Base-by-base conservation (phyloP, 2,329 filamentous ascomycete species). In the Diaporthe humulicola region DNA sequence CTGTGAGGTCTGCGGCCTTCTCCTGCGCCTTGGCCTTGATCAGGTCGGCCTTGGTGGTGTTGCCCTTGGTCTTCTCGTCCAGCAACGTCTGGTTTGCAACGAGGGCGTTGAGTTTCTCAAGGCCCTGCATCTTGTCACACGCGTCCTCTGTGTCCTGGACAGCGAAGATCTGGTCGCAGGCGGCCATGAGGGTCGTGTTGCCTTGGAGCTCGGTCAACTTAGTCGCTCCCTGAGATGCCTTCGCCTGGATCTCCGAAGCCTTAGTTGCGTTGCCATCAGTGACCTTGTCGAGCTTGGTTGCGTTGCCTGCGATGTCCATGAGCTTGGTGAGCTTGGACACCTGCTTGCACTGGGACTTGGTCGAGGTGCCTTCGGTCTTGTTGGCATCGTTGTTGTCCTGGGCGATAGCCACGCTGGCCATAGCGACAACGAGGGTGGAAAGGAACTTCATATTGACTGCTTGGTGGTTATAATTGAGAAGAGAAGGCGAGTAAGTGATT, bases 191-290 rank as follows among this genome's bases (percentile, higher is more conserved):
- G 9, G 84, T 85, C 14, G 81, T 67, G 79, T 86, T 86, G 75
- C 78, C 74, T 71, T 81, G 70, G 71, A 86, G 77, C 8, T 79
- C 77, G 30, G 78, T 75, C 69, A 85, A 81, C 75, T 78, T 78
- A 33, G 80, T 77, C 2, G 80, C 77, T 6, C 78, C 79, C 5
- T 78, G 73, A 25, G 82, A 77, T 3, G 83, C 83, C 78, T 85
- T 83, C 73, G 82, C 80, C 79, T 85, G 81, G 78, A 86, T 80
- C 36, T 78, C 78, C 15, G 79, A 81, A 7, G 81, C 80, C 75
- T 81, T 80, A 60, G 84, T 84, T 40, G 83, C 79, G 75, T 86
- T 83, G 78, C 81, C 81, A 30, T 83, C 76, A 61, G 82, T 81
- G 60, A 80, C 75, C 66, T 79, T 69, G 45, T 80, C 78, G 5